Conservation (phyloP, 2,329 filamentous ascomycete genomes). For the Trichophyton equinum region DNA sequence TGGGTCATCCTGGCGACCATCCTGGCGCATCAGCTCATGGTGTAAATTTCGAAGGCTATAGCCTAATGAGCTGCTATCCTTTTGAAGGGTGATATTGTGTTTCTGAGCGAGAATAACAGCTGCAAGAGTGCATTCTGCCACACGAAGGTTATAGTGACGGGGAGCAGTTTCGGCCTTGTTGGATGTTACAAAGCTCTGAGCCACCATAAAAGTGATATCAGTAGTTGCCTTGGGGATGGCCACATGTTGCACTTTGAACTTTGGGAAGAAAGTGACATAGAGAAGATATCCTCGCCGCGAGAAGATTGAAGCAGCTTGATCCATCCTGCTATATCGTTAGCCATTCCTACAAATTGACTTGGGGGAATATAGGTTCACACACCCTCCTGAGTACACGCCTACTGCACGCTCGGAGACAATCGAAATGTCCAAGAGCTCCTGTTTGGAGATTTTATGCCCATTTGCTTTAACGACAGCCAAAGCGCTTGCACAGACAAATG, state of each 20-base stretch:
- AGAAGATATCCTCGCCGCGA: slow-evolving; percentile 74
- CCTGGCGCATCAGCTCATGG: slow-evolving; percentile 56
- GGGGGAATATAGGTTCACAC: slow-evolving; percentile 23
- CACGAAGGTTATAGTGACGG: slow-evolving; percentile 89
- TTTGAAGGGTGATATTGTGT: slow-evolving; percentile 52
- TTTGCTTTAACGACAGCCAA: slow-evolving; percentile 81
- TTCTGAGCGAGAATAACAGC: slow-evolving; percentile 54
- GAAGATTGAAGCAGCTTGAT: slow-evolving; percentile 92
- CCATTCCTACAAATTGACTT: background rate
- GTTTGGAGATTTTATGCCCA: slow-evolving; percentile 75
- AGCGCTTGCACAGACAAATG: slow-evolving; percentile 81
- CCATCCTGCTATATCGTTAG: slow-evolving; percentile 53
- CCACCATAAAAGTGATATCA: slow-evolving; percentile 82
- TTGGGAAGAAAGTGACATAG: slow-evolving; percentile 78
- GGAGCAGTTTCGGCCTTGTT: slow-evolving; percentile 93
- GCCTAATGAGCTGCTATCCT: slow-evolving; percentile 70
- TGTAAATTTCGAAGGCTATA: slow-evolving; percentile 80
- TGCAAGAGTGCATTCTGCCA: slow-evolving; percentile 88
- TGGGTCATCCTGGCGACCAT: slow-evolving; percentile 36
- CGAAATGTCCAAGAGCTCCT: slow-evolving; percentile 78
- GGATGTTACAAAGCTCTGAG: slow-evolving; percentile 83
- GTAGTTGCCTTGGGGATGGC: slow-evolving; percentile 69
- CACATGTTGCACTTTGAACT: slow-evolving; percentile 62
- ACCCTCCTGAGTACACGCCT: slow-evolving; percentile 92
- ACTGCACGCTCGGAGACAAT: slow-evolving; percentile 90